Evolutionary conservation across 257 asterid genomes (phyloP), one percentile per base, ranked within the genome.

Genomic region (Ilex asprella): DNA sequence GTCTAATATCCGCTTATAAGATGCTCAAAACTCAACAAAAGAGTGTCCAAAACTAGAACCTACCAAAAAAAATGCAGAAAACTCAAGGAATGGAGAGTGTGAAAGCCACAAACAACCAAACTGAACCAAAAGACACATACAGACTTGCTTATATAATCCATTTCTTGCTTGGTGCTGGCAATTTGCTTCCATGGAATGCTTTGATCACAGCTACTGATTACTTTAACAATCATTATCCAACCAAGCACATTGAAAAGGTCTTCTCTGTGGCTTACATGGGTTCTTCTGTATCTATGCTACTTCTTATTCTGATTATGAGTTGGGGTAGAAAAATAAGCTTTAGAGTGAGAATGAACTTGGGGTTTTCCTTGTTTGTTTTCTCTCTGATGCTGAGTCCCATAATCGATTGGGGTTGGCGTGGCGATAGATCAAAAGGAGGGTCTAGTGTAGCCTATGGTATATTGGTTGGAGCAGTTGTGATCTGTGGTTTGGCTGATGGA

Each of bases 141-240:
- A 89, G 76, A 60, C 35, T 82, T n/a, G 86, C 87, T 43, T 89
- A 89, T 39, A 70, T 81, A 30, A 72, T 89, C 65, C 91, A 86
- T 64, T 86, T 89, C 79, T 63, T 89, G 16, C 94, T 89, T 2
- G 95, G 96, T 12, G 93, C 95, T 2, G 96, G 96, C 13, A 86
- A 79, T 66, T 69, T 89, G 73, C 78, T 89, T 14, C 95, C 95
- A 1, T 89, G 96, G 96, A 89, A 89, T 50, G 88, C 95, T 16
- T 56, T 86, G 6, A 86, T 89, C 69, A 82, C 94, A 0, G 95
- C 87, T 1, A 78, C 84, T 46, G 96, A 89, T 59, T 89, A 89
- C 78, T 86, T 84, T 53, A 73, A 86, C 3, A 68, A 63, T 43
- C 79, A 81, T 6, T 89, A 86, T 58, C 95, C 95, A 0, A 56